Conservation (phyloP, 2,329 filamentous ascomycete genomes). For the Curvularia sp. region DNA sequence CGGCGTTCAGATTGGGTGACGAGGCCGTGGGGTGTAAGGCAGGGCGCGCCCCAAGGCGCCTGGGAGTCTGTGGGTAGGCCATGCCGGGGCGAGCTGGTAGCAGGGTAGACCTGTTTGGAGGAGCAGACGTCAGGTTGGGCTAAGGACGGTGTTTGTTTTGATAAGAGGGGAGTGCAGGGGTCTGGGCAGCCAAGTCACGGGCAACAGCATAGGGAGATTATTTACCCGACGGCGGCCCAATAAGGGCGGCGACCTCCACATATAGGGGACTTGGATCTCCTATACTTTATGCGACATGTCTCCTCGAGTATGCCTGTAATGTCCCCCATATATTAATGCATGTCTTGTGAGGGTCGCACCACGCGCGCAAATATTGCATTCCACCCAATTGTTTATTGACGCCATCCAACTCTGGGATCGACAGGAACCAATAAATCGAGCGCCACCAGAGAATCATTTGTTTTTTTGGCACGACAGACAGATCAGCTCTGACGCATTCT, state of each 20-base stretch:
- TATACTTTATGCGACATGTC: conserved; percentile 1
- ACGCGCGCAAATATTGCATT: conserved; percentile 1
- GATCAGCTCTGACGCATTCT: not conserved
- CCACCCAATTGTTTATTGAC: conserved; percentile 2
- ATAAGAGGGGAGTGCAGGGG: conserved; percentile 15
- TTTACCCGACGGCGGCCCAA: conserved; percentile 18
- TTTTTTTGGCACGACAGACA: not conserved
- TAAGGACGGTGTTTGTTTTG: conserved; percentile 25
- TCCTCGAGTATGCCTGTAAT: not conserved
- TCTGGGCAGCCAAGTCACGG: conserved; percentile 9
- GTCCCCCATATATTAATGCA: not conserved
- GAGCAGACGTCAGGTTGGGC: conserved; percentile 19
- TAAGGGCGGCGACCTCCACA: conserved; percentile 4
- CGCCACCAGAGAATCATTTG: not conserved
- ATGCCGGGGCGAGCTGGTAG: conserved; percentile 33
- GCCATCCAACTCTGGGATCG: conserved; percentile 1
- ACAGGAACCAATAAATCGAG: not conserved
- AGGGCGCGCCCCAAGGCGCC: conserved; percentile 49
- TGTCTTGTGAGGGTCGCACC: not conserved
- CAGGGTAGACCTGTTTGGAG: conserved; percentile 22
- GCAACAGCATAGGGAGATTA: conserved; percentile 13
- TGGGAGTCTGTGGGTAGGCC: conserved; percentile 53
- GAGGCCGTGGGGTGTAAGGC: conserved; percentile 52
- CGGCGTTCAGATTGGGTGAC: conserved; percentile 52
- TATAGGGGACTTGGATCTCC: conserved; percentile 7